Base-by-base conservation (phyloP, 2,329 filamentous ascomycete species). In the Rosellinia necatrix region DNA sequence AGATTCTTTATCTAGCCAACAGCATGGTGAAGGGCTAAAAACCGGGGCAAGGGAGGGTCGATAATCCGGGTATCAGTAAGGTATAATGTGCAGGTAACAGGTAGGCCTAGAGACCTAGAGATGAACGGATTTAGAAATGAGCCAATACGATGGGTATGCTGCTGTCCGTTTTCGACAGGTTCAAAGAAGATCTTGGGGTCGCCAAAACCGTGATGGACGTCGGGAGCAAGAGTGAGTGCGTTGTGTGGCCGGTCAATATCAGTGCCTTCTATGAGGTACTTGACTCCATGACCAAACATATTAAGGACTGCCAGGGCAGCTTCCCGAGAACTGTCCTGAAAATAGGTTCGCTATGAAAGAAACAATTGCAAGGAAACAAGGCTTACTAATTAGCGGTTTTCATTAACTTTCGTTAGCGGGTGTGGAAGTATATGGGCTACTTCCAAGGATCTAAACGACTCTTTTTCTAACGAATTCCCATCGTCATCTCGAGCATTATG, bases 251-350 rank as follows among this genome's bases (percentile, higher is more conserved):
- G 66, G 59, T 78, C 73, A 52, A 78, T 75, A n/a, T 76, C 67
- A 24, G 53, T 49, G 44, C 72, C 73, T 53, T 75, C 67, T 43
- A 77, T 75, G 1, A 75, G 46, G 62, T 70, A 60, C 6, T 63
- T 63, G 22, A 72, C 64, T 25, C 68, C 70, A 34, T 52, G 59
- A 57, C 76, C 72, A 53, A 78, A 76, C 72, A 78, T 77, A 30
- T 76, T 74, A 4, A 77, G 68, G 38, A 77, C 70, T 24, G 65
- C 63, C 12, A 77, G 63, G 2, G 71, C 70, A 0, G 68, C 65
- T 64, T 70, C 49, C 58, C 71, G 70, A 15, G 66, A 65, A 63
- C n/a, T 19, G 19, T 27, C 25, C 38, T 43, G 15, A 43, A 25
- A 13, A 30, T 22, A 41, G 40, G 40, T 56, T 48, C 40, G 47